These are phyloP conservation scores for Sclerotinia borealis DNA, from an alignment of 2,329 filamentous ascomycete species.

Conservation along the genomic window DNA sequence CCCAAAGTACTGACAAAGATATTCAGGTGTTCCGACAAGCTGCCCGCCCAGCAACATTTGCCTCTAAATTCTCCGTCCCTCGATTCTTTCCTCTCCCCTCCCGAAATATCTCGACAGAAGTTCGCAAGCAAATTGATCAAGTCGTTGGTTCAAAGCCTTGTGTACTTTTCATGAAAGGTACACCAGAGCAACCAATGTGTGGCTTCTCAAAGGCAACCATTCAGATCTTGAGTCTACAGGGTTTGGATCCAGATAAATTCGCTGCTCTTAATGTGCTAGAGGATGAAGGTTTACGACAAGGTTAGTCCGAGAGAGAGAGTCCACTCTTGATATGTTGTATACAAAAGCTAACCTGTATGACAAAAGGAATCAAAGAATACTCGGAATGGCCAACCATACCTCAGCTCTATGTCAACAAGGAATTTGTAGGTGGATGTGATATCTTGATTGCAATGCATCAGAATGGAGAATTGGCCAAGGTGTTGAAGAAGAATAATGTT, in stretches of 20 bases:
- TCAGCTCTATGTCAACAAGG: constrained; percentile 89
- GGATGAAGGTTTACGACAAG: constrained; percentile 76
- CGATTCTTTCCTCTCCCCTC: constrained; percentile 24
- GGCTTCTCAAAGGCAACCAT: constrained; percentile 94
- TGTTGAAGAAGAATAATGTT: constrained; percentile 90
- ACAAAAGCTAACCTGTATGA: not conserved
- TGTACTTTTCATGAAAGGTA: constrained; percentile 99
- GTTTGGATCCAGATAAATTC: constrained; percentile 92
- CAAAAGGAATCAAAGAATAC: constrained; percentile 91
- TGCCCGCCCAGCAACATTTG: constrained; percentile 32
- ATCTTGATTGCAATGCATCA: constrained; percentile 97
- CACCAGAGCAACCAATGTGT: constrained; percentile 90
- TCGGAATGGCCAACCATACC: constrained; percentile 99
- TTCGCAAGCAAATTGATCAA: constrained; percentile 78
- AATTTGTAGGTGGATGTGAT: constrained; percentile 97
- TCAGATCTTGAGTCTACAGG: constrained; percentile 90
- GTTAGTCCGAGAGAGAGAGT: constrained; percentile 40
- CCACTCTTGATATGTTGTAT: not conserved
- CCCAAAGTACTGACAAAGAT: constrained; percentile 15
- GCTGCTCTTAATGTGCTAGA: constrained; percentile 98
- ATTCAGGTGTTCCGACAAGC: constrained; percentile 41
- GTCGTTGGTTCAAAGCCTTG: constrained; percentile 84
- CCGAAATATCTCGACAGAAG: constrained; percentile 75
- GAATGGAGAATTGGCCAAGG: constrained; percentile 84
- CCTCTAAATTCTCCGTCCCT: constrained; percentile 29